Percentiles rank a stretch among this genome's conserved stretches.
These are phyloP conservation scores for Suillus placidus DNA, from an alignment of 768 basidiomycete species.

Conservation along the genomic window DNA sequence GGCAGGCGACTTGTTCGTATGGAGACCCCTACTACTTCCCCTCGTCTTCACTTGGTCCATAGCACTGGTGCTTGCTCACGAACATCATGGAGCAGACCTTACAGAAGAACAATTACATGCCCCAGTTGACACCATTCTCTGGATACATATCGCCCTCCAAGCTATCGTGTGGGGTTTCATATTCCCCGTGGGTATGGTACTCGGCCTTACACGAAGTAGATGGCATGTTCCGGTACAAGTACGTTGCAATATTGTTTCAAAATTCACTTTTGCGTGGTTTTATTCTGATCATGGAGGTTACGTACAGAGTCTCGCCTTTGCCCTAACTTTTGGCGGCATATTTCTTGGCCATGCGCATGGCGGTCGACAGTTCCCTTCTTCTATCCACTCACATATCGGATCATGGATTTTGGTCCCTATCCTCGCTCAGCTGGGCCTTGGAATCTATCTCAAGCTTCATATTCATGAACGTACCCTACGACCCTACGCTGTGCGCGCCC, in stretches of 20 bases:
- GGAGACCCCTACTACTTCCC: neutral
- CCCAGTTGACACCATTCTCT: conserved; percentile 77
- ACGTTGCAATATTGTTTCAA: conserved; percentile 24
- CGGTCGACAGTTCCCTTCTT: conserved; percentile 74
- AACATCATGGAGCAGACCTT: conserved; percentile 59
- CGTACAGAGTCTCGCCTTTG: conserved; percentile 64
- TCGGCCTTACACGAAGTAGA: conserved; percentile 74
- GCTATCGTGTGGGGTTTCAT: conserved; percentile 80
- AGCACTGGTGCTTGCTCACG: conserved; percentile 45
- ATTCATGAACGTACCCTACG: conserved; percentile 77
- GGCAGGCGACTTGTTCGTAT: neutral
- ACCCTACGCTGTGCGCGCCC: conserved; percentile 67
- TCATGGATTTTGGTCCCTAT: conserved; percentile 59
- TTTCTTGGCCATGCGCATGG: conserved; percentile 86
- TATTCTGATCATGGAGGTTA: conserved; percentile 4
- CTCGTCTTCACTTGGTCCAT: neutral
- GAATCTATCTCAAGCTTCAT: conserved; percentile 91
- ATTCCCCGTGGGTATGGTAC: conserved; percentile 84
- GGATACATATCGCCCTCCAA: conserved; percentile 84
- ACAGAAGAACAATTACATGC: conserved; percentile 63
- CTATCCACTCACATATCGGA: conserved; percentile 73
- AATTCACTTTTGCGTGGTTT: neutral
- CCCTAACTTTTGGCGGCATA: conserved; percentile 72
- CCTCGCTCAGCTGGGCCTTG: conserved; percentile 64
- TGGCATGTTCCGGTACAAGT: conserved; percentile 94